Base-by-base conservation (phyloP, 331 rosid species). In the Dryas integrifolia region DNA sequence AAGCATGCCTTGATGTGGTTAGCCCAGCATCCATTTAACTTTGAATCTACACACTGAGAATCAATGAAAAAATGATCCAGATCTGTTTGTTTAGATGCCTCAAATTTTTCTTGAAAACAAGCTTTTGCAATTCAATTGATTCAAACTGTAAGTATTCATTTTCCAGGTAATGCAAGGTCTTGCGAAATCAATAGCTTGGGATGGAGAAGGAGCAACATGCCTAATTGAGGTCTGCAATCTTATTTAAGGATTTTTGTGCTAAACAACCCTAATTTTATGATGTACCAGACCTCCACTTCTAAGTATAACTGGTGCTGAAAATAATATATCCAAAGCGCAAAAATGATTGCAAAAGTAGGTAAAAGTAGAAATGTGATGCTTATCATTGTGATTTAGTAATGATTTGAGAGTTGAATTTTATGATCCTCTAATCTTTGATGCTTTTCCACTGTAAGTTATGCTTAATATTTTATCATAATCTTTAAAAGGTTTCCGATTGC, bases 141-240 rank as follows among this genome's bases (percentile, higher is more conserved):
- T 10, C 30, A 41, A 40, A 77, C 68, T 72, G 15, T 73, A 16
- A 65, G 26, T 45, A 45, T 65, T 56, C 21, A 43, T 73, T 67
- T 82, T 69, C 26, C 78, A 91, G 98, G 92, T 91, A 69, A 95
- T 91, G 98, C 96, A 95, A 89, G 96, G 98, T 82, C 98, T 95
- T 72, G 98, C 96, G 58, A 95, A 91, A 84, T 95, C 97, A 48
- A 82, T 95, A 80, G 96, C 97, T 72, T 95, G 96, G 96, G 98
- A 91, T 76, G 98, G 98, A 75, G 97, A 95, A 84, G 97, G 98
- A 66, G 98, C 98, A 71, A 95, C 98, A 14, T 95, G 97, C 86
- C 90, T 95, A 13, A 82, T 91, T 81, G 98, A 95, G 96, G 98
- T 95, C 24, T 58, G 85, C 75, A 58, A 44, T 74, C 65, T 78